Evolutionary conservation across 2,329 filamentous ascomycete species (phyloP).

Genomic region (Pyricularia sp.): DNA sequence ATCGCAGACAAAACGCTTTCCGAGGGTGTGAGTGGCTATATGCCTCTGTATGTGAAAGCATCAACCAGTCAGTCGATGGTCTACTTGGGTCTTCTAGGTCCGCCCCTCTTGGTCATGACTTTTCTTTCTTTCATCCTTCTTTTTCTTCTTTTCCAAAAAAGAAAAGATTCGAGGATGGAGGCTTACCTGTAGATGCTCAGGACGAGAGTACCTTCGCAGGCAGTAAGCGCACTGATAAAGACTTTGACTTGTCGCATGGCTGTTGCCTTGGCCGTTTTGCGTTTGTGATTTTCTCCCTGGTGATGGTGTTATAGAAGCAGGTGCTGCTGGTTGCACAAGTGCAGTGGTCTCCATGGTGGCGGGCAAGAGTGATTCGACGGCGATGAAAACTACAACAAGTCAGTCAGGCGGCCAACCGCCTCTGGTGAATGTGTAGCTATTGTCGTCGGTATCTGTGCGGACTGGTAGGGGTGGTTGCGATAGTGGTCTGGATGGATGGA

Average conservation of each 20-base stretch:
- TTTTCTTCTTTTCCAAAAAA: background rate
- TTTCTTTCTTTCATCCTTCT: background rate
- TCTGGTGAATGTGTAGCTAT: background rate
- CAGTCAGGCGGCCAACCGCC: background rate
- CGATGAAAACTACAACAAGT: background rate
- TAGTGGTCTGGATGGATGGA: no score
- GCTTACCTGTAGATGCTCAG: constrained; percentile 38
- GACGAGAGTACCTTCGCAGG: constrained; percentile 39
- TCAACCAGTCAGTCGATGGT: constrained; percentile 4
- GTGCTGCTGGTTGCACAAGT: background rate
- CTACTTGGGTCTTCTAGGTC: background rate
- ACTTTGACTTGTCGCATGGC: constrained; percentile 1
- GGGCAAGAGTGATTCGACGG: background rate
- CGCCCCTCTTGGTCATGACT: background rate
- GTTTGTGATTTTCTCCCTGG: background rate
- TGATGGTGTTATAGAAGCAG: background rate
- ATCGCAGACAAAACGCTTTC: constrained; percentile 37
- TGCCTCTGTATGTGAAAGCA: constrained; percentile 22
- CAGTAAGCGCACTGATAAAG: constrained; percentile 42
- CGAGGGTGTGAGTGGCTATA: constrained; percentile 40
- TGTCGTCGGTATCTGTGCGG: background rate
- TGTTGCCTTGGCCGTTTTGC: background rate
- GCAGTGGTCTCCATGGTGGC: background rate
- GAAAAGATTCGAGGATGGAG: background rate
- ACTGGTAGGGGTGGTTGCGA: background rate